Base-by-base conservation (phyloP, 768 basidiomycete species). In the Leucogyrophana mollusca region DNA sequence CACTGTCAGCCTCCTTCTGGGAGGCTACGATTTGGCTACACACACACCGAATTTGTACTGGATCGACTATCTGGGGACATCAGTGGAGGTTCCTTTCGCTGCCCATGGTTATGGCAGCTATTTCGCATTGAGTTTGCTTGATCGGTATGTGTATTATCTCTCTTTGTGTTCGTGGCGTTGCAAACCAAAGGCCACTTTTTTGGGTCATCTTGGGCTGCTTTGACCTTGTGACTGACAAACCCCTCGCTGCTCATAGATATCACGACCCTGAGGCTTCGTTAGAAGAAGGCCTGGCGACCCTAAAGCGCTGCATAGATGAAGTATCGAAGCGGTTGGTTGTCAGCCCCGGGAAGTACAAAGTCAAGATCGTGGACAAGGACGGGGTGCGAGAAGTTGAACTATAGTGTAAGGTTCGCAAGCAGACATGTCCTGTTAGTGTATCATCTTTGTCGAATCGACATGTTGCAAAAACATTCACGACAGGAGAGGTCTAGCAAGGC, bases 51-150 rank as follows among this genome's bases (percentile, higher is more conserved):
- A 82, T 52, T 75, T 95, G 10, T 96, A 94, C 73, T 98, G 94
- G 94, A 76, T 97, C 49, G 96, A 99, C 72, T 93, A 95, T 66
- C 77, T 96, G 24, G 96, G 96, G 20, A 95, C 96, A 4, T 77
- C 89, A 60, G 79, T 85, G 3, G 80, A 84, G 45, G 87, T 96
- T 10, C 94, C 94, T 0, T 99, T 94, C 62, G 94, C 84, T 13
- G 94, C 93, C 1, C 95, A 98, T 60, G 96, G 96, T 2, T 94
- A 97, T 62, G 96, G 93, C 35, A 79, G 85, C 46, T 96, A 94
- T 70, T 96, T 98, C 66, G 86, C 84, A 9, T 69, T 97, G 55
- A 84, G 87, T 80, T 87, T 95, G 62, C 76, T 98, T 45, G 96
- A 99, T 62, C 77, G 90, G 90, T 90, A 47, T 32, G 79, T 61